phyloP scores from a whole-genome alignment of 257 asterid genomes.

The Solanum ahanhuiri region DNA sequence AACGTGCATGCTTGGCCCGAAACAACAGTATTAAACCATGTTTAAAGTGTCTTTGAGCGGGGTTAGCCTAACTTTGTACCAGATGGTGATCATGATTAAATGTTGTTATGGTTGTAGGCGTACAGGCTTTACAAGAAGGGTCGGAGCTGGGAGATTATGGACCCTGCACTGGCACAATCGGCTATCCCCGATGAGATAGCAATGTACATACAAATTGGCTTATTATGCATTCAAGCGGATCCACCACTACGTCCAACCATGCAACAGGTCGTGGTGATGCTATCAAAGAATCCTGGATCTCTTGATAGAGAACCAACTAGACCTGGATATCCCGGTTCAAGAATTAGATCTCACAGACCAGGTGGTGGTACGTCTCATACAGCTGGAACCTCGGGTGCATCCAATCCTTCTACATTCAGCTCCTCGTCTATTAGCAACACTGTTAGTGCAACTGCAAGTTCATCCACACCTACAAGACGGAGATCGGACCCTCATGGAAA shows the following conservation, averaged over 20 bases:
- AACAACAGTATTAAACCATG: not conserved
- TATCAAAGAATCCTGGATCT: conserved; percentile 54
- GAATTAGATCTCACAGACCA: conserved; percentile 30
- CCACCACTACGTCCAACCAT: conserved; percentile 67
- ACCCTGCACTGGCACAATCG: conserved; percentile 50
- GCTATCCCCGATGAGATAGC: conserved; percentile 40
- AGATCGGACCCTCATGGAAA: conserved; percentile 39
- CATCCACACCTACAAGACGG: conserved; percentile 17
- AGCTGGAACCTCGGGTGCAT: conserved; percentile 38
- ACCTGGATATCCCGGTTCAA: conserved; percentile 67
- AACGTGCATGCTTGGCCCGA: not conserved
- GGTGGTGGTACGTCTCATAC: conserved; percentile 17
- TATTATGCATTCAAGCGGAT: conserved; percentile 75
- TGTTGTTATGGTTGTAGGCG: conserved; percentile 36
- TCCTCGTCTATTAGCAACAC: conserved; percentile 32
- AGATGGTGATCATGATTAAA: not conserved
- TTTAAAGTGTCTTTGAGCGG: not conserved
- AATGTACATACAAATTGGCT: conserved; percentile 46
- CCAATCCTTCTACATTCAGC: conserved; percentile 33
- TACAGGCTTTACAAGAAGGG: conserved; percentile 74
- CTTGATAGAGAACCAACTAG: conserved; percentile 62
- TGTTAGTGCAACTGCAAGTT: conserved; percentile 25
- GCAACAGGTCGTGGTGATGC: conserved; percentile 60
- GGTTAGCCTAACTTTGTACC: not conserved
- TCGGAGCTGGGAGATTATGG: conserved; percentile 49